Percentiles rank a stretch among this genome's conserved stretches.
These are phyloP conservation scores for Starmerella vaccinii DNA, from an alignment of 805 yeast species.

Conservation along the genomic window DNA sequence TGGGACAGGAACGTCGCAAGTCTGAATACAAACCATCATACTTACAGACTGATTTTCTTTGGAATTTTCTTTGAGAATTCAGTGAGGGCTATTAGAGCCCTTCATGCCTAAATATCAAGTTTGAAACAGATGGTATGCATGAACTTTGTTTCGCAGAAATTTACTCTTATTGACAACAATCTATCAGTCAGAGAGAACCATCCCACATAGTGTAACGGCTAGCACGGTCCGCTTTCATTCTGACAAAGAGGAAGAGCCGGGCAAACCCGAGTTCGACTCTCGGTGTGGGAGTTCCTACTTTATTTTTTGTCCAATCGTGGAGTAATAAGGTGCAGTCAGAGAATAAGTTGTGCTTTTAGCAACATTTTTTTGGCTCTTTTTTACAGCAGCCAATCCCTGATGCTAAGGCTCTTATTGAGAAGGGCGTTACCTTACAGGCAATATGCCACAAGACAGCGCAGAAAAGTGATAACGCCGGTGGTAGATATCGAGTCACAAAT, in stretches of 20 bases:
- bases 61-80: too few species aligned
- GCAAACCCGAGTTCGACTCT: constrained; percentile 28
- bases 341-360: not conserved
- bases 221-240: constrained; percentile 27
- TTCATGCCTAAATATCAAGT: too few species aligned
- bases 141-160: too few species aligned
- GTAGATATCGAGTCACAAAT: constrained; percentile 16
- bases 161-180: too few species aligned
- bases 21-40: too few species aligned
- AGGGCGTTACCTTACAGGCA: not conserved
- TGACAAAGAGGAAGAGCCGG: constrained; percentile 17
- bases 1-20: too few species aligned
- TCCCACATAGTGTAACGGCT: constrained; percentile 27
- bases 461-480: not conserved
- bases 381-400: not conserved
- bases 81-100: too few species aligned
- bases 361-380: not conserved
- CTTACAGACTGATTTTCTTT: too few species aligned
- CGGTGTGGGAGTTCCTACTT: constrained; percentile 22
- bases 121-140: not conserved
- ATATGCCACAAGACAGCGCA: not conserved
- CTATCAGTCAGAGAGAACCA: not conserved
- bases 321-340: not conserved
- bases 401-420: not conserved
- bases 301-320: not conserved